A percentile compares a stretch with the other conserved stretches of the same genome.
Conservation (phyloP, 2,329 filamentous ascomycete genomes). For the Colletotrichum somersetense region DNA sequence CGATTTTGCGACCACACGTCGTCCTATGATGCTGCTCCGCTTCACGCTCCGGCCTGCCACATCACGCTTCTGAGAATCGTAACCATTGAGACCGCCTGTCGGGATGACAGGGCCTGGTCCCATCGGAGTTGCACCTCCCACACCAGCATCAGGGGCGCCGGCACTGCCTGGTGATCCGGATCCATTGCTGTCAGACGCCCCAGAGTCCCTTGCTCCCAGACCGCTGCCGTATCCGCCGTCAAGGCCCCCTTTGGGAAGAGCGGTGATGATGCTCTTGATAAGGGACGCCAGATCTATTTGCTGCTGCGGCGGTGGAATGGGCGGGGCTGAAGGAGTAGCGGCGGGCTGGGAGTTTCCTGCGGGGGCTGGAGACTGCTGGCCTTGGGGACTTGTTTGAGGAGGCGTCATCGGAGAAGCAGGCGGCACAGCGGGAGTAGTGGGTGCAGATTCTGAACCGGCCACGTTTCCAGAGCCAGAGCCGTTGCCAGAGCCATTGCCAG, state of each 20-base stretch:
- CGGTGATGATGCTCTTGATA: conserved; percentile 36
- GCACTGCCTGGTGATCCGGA: not conserved
- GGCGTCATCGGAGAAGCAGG: not conserved
- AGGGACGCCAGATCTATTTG: conserved; percentile 26
- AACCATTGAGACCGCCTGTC: conserved; percentile 15
- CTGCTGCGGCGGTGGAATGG: not conserved
- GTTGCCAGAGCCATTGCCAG: not conserved
- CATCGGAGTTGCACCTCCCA: conserved; percentile 1
- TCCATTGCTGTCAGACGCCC: conserved; percentile 17
- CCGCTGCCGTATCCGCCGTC: conserved; percentile 28
- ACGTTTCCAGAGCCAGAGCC: not conserved
- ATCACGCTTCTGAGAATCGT: conserved; percentile 7
- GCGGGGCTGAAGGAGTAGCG: conserved; percentile 2
- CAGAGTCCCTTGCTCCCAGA: conserved; percentile 37
- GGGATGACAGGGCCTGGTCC: conserved; percentile 6
- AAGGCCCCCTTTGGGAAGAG: conserved; percentile 24
- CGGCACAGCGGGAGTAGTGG: not conserved
- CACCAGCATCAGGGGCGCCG: not conserved
- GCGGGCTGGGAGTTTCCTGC: conserved; percentile 2
- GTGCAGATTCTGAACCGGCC: not conserved
- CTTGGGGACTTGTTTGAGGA: conserved; percentile 1
- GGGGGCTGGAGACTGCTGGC: conserved; percentile 8
- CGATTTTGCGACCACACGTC: conserved; percentile 20
- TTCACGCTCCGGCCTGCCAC: conserved; percentile 12
- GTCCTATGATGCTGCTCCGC: conserved; percentile 37